Evolutionary conservation across 768 basidiomycete genomes (phyloP), one percentile per base, ranked within the genome.

Genomic region (Neoboletus magnificus): DNA sequence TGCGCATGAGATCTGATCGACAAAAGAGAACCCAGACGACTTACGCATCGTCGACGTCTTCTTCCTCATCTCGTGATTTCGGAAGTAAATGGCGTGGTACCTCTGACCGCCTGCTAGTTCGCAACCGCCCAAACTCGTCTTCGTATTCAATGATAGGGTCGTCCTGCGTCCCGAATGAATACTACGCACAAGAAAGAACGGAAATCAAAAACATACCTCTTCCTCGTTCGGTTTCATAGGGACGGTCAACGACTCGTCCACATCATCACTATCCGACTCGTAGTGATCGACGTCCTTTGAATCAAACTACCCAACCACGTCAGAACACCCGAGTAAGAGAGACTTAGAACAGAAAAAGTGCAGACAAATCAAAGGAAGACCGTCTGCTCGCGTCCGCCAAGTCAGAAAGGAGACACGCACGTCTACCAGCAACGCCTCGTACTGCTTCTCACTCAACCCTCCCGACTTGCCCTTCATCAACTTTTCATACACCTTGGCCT

Each of bases 91-190:
- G 74, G 35, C 89, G 79, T 39, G 92, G 91, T 1, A 93, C 80
- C 64, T 93, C 89, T 13, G 91, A 93, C 11, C 81, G 80, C 48
- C 77, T 79, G 18, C 80, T 82, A 1, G 81, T 88, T 56, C 90
- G 77, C 37, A 82, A 62, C n/a, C 92, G 83, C 35, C 91, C 91
- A 65, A 91, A 91, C 65, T 93, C 92, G 60, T 94, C 92, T 66
- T 87, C 84, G 56, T 92, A 93, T 68, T 93, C 92, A 6, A 93
- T 77, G 30, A 92, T 73, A 12, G 90, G 89, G 61, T 93, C 91
- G 53, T 84, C 78, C 84, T 90, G 49, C 2, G 15, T 10, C 52
- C 27, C 46, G 27, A 44, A 50, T 58, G 2, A 69, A 37, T 6
- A 30, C 6, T 5, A 25, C 16, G 16, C 32, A 23, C 25, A 4